phyloP scores from a whole-genome alignment of 2,329 filamentous ascomycete species.

The Pseudogymnoascus sp. region DNA sequence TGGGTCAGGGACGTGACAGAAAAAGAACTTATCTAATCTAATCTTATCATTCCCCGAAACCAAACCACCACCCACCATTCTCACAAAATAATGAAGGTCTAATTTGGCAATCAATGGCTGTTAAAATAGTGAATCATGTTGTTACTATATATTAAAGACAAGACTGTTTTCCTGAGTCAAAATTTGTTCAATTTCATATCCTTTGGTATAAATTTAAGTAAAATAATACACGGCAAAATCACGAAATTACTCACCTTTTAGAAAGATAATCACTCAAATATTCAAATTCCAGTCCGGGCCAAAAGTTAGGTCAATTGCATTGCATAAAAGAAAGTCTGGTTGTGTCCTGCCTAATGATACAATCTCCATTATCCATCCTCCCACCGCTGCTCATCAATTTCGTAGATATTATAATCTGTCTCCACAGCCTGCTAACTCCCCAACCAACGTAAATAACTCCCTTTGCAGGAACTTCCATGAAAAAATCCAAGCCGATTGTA shows the following conservation, averaged over 20 bases:
- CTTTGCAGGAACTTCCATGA: not conserved
- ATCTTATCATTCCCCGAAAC: not conserved
- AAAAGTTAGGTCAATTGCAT: not conserved
- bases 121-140: not conserved
- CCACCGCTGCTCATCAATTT: not conserved
- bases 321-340: constrained; percentile 9
- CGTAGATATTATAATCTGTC: not conserved
- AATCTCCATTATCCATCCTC: not conserved
- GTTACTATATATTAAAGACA: not conserved
- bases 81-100: not conserved
- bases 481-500: not conserved
- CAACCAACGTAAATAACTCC: not conserved
- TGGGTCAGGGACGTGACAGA: not conserved
- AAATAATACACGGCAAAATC: not conserved
- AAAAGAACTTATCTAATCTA: constrained; percentile 10
- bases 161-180: not conserved
- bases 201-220: not conserved
- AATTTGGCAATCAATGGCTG: not conserved
- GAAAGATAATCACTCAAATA: not conserved
- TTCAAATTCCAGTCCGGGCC: not conserved
- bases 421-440: not conserved
- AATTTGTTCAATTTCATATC: not conserved
- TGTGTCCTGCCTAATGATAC: not conserved
- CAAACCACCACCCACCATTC: not conserved
- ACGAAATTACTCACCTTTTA: not conserved